Evolutionary conservation across 805 yeast genomes (phyloP), one percentile per base, ranked within the genome.

Genomic region (Kazachstania viticola): DNA sequence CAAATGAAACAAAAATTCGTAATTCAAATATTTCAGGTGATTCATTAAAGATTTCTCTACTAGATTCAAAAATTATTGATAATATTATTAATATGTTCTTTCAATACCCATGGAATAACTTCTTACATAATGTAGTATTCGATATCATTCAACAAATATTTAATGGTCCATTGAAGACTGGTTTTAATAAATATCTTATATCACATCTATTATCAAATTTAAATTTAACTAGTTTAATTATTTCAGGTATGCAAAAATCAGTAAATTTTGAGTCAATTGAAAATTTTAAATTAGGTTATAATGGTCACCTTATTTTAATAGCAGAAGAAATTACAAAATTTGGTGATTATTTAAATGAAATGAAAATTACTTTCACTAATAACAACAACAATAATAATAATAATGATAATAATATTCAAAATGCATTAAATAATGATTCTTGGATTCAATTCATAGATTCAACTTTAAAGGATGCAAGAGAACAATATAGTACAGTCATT

Each of bases 311-410:
- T 38, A 85, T 94, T 4, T 62, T 88, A 21, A 83, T 91, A 33
- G 87, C 95, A 29, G 97, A 91, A 53, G 98, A 88, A 55, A 93
- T 88, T 28, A 95, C 88, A 30, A 88, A 88, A 56, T 91, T 91
- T 52, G 59, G 64, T 3, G 60, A 64, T 8, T 64, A 72, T 18
- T 62, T 67, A 31, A 52, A 54, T n/a, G 59, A 55, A 34, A 49
- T 54, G 52, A 46, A 52, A 16, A 39, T 55, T 9, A 40, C 45
- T 1, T 48, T 51, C 32, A 35, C 45, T 17, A n/a, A n/a, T n/a
- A n/a, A n/a, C n/a, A n/a, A n/a, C n/a, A n/a, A n/a, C n/a, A n/a
- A n/a, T n/a, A n/a, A n/a, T n/a, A n/a, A n/a, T n/a, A n/a, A n/a
- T n/a, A 19, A 19, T 8, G 44, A 49, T 23, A 33, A 42, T 9